Evolutionary conservation across 352 stramenopile genomes (phyloP), one percentile per base, ranked within the genome.

Genomic region (Globisporangium splendens): DNA sequence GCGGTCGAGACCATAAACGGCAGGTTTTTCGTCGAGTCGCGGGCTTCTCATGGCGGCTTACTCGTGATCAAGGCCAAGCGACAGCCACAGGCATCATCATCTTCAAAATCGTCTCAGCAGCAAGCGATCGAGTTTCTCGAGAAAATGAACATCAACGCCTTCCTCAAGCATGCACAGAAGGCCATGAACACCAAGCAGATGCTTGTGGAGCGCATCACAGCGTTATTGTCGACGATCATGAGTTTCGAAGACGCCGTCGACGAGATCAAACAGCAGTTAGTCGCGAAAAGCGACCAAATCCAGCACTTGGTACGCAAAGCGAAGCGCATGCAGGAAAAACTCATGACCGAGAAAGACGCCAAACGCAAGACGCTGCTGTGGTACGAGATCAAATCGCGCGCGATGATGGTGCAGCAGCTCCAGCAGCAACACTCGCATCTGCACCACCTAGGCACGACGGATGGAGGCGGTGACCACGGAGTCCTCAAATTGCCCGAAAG

Each of bases 331-430:
- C 89, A 98, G 55, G 85, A 96, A 47, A 77, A 83, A 31, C 69
- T 98, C 33, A 88, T 80, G 3, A 72, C 65, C 12, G 95, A 98
- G 65, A 95, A 98, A 70, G 96, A 99, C 48, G 96, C 95, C 13
- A 98, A 98, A 70, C 86, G 95, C 33, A 90, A 97, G 48, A 98
- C 94, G 15, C 73, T 99, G 39, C 66, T 98, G 33, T 82, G 95
- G 24, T 98, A 98, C 62, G 88, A 96, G 54, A 89, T 98, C 38
- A 98, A 98, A 63, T 86, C 89, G 58, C 79, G 50, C 46, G 62
- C 42, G 61, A 59, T 65, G 54, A n/a, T 70, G 44, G 54, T 65
- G 44, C 49, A 56, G 49, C 24, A 54, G 46, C 46, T 54, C 28
- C 28, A 35, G 28, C 28, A 35, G 10, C 28, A 35, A 6, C 28